phyloP scores from a whole-genome alignment of 2,329 filamentous ascomycete genomes.

The Penicillium sclerotiorum region DNA sequence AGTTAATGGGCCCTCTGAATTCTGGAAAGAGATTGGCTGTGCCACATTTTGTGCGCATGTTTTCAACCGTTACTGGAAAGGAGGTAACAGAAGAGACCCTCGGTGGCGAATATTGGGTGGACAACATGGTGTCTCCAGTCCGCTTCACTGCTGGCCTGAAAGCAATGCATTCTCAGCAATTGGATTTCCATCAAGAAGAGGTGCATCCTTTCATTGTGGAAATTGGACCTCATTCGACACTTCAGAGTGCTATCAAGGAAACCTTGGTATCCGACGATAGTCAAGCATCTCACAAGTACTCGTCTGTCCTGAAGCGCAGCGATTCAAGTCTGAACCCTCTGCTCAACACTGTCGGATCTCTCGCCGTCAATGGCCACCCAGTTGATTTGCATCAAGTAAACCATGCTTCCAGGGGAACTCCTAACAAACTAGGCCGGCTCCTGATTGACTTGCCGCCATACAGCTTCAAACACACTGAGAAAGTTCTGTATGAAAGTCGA shows the following conservation, averaged over 20 bases:
- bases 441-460: constrained; percentile 33
- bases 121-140: constrained; percentile 37
- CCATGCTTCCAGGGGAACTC: constrained; percentile 1
- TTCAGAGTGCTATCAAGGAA: constrained; percentile 33
- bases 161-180: constrained; percentile 9
- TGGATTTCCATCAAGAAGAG: not conserved
- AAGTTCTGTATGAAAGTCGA: constrained; percentile 29
- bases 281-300: constrained; percentile 23
- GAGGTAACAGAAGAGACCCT: constrained; percentile 17
- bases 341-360: constrained; percentile 22
- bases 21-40: constrained; percentile 10
- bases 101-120: constrained; percentile 32
- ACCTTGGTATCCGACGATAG: constrained; percentile 12
- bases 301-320: constrained; percentile 28
- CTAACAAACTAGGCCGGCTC: constrained; percentile 11
- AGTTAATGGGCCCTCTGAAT: constrained; percentile 23
- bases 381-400: constrained; percentile 32
- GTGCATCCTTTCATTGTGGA: constrained; percentile 30
- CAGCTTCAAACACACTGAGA: constrained; percentile 31
- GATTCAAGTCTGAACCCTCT: constrained; percentile 21
- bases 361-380: constrained; percentile 22
- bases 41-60: constrained; percentile 24
- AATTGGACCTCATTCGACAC: constrained; percentile 35
- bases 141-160: constrained; percentile 27
- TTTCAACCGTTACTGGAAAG: constrained; percentile 29